phyloP scores from a whole-genome alignment of 1,284 basidiomycete species.

The Cystobasidium slooffiae region DNA sequence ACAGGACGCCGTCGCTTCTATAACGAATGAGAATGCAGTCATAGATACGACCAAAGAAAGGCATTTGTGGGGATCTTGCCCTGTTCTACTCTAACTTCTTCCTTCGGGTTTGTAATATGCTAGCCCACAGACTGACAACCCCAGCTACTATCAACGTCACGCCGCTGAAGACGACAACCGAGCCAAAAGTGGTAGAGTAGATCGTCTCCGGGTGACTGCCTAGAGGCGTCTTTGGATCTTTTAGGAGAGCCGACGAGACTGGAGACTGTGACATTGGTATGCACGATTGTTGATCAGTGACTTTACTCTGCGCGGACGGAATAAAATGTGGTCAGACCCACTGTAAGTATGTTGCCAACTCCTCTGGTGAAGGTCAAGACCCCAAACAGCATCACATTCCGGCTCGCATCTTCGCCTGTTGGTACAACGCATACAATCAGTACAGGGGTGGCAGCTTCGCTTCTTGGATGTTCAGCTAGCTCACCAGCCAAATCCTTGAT shows the following conservation, averaged over 20 bases:
- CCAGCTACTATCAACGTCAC: constrained; percentile 14
- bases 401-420: constrained; percentile 34
- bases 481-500: constrained; percentile 35
- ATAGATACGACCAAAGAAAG: too few species aligned
- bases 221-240: not conserved
- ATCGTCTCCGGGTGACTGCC: constrained; percentile 13
- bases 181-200: constrained; percentile 20
- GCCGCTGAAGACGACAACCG: constrained; percentile 35
- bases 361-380: constrained; percentile 23
- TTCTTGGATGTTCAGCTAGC: not conserved
- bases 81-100: constrained; percentile 22
- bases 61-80: too few species aligned
- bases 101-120: constrained; percentile 3
- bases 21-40: too few species aligned
- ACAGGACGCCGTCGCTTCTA: too few species aligned
- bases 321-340: too few species aligned
- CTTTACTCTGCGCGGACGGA: too few species aligned
- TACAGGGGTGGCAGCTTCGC: too few species aligned
- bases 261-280: too few species aligned
- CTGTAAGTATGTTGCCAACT: constrained; percentile 24
- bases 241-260: constrained; percentile 30
- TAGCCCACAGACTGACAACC: constrained; percentile 13
- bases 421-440: not conserved
- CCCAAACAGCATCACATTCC: constrained; percentile 33
- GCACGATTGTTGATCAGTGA: too few species aligned